Conservation (phyloP, 139 green algal species). For the Closterium sp. region DNA sequence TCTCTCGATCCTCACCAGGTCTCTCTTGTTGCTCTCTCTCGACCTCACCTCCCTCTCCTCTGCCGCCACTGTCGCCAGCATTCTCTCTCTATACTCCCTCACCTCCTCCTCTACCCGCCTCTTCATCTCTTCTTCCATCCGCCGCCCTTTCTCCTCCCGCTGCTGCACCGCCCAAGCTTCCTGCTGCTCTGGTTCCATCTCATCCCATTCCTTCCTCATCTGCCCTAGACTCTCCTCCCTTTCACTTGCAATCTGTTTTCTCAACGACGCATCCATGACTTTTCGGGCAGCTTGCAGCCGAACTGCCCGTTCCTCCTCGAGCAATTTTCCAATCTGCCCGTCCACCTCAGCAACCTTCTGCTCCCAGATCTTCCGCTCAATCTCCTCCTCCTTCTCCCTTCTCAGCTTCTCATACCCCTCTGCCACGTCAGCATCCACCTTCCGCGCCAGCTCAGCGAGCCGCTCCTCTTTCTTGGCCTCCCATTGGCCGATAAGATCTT, state of each 20-base stretch:
- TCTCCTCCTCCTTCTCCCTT: neutral
- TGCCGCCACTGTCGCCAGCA: neutral
- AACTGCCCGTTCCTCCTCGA: neutral
- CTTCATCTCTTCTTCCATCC: neutral
- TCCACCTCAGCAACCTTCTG: neutral
- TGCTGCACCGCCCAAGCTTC: neutral
- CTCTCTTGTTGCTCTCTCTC: neutral
- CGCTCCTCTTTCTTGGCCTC: conserved; percentile 1
- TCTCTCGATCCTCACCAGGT: neutral
- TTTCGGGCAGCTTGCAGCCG: neutral
- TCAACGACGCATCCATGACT: neutral
- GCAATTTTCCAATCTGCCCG: neutral
- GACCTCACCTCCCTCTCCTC: neutral
- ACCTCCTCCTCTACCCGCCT: neutral
- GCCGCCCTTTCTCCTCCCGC: neutral
- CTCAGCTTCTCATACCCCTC: neutral
- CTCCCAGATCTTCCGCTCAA: neutral
- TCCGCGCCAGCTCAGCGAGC: conserved; percentile 6
- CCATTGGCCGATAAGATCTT: neutral
- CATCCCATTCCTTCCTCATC: neutral
- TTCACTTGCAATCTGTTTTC: neutral
- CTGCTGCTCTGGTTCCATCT: neutral
- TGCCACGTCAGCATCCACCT: neutral
- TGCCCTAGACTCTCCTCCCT: neutral
- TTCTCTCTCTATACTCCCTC: neutral